These are phyloP conservation scores for Melastoma candidum DNA, from an alignment of 441 rosid species.

Conservation along the genomic window DNA sequence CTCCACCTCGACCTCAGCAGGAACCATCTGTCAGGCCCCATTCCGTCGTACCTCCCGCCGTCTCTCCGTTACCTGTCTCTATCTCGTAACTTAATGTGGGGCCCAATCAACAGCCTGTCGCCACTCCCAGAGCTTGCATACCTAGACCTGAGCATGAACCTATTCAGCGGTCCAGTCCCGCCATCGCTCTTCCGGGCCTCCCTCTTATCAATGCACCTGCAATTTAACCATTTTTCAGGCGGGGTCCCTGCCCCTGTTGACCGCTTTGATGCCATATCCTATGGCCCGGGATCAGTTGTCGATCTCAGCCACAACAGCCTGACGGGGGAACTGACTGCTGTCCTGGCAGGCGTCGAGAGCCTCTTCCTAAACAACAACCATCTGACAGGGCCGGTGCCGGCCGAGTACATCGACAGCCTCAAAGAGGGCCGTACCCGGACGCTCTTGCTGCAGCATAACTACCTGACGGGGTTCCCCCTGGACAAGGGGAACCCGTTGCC, in stretches of 20 bases:
- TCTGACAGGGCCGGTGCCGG: constrained; percentile 49
- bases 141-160: constrained; percentile 80
- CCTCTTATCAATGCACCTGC: constrained; percentile 47
- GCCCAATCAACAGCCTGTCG: constrained; percentile 41
- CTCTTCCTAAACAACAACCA: constrained; percentile 67
- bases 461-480: constrained; percentile 41
- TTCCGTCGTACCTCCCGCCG: constrained; percentile 39
- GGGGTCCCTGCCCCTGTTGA: constrained; percentile 21
- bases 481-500: constrained; percentile 33
- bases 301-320: constrained; percentile 70
- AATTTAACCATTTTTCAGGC: constrained; percentile 76
- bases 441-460: constrained; percentile 71
- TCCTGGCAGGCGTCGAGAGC: constrained; percentile 48
- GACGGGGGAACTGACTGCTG: constrained; percentile 39
- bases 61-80: constrained; percentile 62
- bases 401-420: constrained; percentile 39
- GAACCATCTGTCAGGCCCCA: constrained; percentile 39
- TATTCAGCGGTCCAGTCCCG: constrained; percentile 62
- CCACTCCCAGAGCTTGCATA: constrained; percentile 38
- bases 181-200: constrained; percentile 33
- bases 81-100: constrained; percentile 45
- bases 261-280: constrained; percentile 8
- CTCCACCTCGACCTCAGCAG: constrained; percentile 52
- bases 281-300: constrained; percentile 43
- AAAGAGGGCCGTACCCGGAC: constrained; percentile 36